Evolutionary conservation across 208 protist species (phyloP), one percentile per base, ranked within the genome.

Genomic region (Wallacemonas sp.): DNA sequence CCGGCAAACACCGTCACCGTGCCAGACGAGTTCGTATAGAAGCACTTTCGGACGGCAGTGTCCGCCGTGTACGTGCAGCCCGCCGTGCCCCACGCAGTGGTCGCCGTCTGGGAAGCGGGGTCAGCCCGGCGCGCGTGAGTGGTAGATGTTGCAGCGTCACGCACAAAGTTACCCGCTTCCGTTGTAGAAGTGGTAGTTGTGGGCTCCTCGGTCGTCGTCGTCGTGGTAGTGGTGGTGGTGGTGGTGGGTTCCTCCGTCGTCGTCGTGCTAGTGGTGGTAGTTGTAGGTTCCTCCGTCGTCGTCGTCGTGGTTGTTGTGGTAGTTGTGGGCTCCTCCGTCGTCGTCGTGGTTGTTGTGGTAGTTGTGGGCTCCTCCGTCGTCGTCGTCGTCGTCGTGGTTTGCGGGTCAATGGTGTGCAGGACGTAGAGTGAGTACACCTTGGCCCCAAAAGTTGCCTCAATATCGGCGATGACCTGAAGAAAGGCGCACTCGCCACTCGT

Each of bases 381-480:
- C 13, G 36, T 61, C 17, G 24, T 57, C 2, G 17, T 45, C 0
- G 37, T 53, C 24, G 34, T 21, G 3, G 6, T 48, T 6, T 15
- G 19, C 3, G 55, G 42, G 3, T 52, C 34, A 29, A 85, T 60
- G 0, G 39, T 39, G 67, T 87, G 83, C 13, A 71, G 44, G 13
- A 67, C 55, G 67, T 78, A 81, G 34, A 79, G 45, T 17, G 73
- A 79, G 26, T 81, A 62, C 17, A 83, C 53, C 9, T 66, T 66
- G 19, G 52, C 34, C 38, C 73, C 69, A 24, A 83, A 83, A 32
- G 64, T 45, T 4, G 46, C 30, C 54, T 81, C 64, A 8, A 83
- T 57, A 42, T 67, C 44, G 12, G 46, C 63, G 37, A 87, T 46
- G 13, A 68, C 55, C 54, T 78, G 55, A 12, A 83, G 39, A 34